Percentiles rank a stretch among this genome's conserved stretches.
These are phyloP conservation scores for Aquanectria penicillioides DNA, from an alignment of 2,329 filamentous ascomycete species.

Conservation along the genomic window DNA sequence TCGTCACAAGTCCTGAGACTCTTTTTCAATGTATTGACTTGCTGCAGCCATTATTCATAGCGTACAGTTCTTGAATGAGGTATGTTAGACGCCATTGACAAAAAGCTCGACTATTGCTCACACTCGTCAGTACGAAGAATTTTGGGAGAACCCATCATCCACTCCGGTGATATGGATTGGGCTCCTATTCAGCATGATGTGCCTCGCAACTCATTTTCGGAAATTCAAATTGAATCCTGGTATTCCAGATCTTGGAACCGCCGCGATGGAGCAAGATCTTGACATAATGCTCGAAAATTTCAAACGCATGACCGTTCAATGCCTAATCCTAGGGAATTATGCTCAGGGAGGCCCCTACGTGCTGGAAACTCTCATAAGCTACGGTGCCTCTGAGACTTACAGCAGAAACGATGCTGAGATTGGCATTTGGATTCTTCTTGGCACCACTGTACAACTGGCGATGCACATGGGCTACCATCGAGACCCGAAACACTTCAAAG, in stretches of 20 bases:
- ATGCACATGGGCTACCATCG: conserved; percentile 56
- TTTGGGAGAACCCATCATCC: conserved; percentile 52
- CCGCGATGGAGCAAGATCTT: not conserved
- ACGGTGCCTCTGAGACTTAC: conserved; percentile 46
- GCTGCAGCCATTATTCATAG: not conserved
- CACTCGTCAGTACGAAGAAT: conserved; percentile 51
- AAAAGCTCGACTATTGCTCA: not conserved
- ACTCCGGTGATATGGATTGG: conserved; percentile 57
- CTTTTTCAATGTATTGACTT: not conserved
- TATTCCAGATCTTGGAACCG: not conserved
- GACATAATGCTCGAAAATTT: not conserved
- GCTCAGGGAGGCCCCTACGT: conserved; percentile 55
- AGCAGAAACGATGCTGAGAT: conserved; percentile 44
- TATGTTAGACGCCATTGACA: not conserved
- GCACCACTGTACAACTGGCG: conserved; percentile 46
- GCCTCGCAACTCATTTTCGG: conserved; percentile 45
- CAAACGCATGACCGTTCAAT: conserved; percentile 38
- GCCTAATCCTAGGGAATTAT: conserved; percentile 51
- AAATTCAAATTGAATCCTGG: not conserved
- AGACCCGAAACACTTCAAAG: conserved; percentile 54
- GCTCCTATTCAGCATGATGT: conserved; percentile 57
- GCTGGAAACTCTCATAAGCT: conserved; percentile 50
- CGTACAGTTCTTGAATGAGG: conserved; percentile 1
- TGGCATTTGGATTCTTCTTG: conserved; percentile 49
- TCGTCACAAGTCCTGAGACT: not conserved